Percentiles rank a stretch among this genome's conserved stretches.
Evolutionary conservation across 305 asterid species (phyloP).

Genomic region (Solanum hybrid): DNA sequence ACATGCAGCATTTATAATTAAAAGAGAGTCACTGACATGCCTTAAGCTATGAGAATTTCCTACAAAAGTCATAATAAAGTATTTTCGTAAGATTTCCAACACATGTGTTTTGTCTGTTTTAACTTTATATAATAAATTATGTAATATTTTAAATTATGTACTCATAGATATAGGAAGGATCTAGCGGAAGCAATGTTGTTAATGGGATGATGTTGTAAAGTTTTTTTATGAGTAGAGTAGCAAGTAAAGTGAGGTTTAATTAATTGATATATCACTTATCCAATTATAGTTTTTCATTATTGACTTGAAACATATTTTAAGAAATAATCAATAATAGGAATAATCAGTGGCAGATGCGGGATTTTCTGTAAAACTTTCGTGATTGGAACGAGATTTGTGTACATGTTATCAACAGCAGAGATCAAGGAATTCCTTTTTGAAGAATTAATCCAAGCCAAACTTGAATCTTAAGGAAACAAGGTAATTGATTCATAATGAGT

Average conservation of each 20-base stretch:
- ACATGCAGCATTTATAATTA: neutral
- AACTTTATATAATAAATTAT: too few species aligned
- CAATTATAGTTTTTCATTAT: neutral
- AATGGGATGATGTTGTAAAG: neutral
- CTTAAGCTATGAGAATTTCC: too few species aligned
- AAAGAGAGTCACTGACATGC: neutral
- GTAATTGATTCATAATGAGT: too few species aligned
- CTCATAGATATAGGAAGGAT: neutral
- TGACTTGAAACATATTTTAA: neutral
- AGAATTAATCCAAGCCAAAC: too few species aligned
- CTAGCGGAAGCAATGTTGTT: neutral
- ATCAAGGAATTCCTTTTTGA: too few species aligned
- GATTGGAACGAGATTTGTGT: too few species aligned
- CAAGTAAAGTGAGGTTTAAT: neutral
- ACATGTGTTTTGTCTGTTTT: neutral
- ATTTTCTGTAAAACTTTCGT: too few species aligned
- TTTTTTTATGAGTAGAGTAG: neutral
- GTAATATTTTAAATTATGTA: too few species aligned
- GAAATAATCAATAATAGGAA: neutral
- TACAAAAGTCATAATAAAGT: too few species aligned
- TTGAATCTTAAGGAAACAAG: too few species aligned
- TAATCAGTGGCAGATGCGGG: neutral
- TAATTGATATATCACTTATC: neutral
- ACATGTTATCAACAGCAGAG: too few species aligned
- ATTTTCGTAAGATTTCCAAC: neutral